Base-by-base conservation (phyloP, 495 filamentous ascomycete species). In the Penicillium chermesinum region DNA sequence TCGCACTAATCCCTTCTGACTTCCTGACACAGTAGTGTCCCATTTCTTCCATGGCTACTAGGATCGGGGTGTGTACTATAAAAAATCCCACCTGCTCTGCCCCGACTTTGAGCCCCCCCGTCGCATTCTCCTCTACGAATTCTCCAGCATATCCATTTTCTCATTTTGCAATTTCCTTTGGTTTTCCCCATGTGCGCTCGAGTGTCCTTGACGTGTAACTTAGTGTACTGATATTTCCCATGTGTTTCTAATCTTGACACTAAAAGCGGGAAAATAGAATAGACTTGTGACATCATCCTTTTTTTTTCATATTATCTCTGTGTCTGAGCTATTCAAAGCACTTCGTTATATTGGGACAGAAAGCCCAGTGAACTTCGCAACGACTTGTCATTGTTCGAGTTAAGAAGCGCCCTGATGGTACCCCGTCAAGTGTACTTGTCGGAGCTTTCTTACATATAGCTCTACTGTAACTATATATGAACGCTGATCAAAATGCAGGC, bases 211-310 rank as follows among this genome's bases (percentile, higher is more conserved):
- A 25, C 32, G 50, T 64, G 57, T 67, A 65, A 65, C 62, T 64
- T 64, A 57, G 52, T 64, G 63, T 64, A 68, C 52, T 62, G 62
- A 50, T 68, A 59, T 54, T 52, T 45, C 55, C 44, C 25, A 30
- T 30, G 25, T 48, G 42, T 48, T 53, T 38, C 43, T 52, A 38
- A 47, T 32, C 25, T 27, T 35, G 48, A 33, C 38, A 41, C 43
- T 27, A 34, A 46, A 56, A 48, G 42, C 53, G 42, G 44, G 50
- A 19, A 48, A 41, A 53, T 62, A 55, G 49, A 62, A 58, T 63
- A 63, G 54, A 63, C 49, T 41, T 53, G 51, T 59, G 57, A 50
- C 59, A 60, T 62, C 18, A 44, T 53, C 34, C 49, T 38, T 46
- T 49, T 14, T 3, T 42, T 32, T 15, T 38, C 1, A 38, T 38